These are phyloP conservation scores for Paecilomyces niveus DNA, from an alignment of 2,329 filamentous ascomycete species.

Conservation along the genomic window DNA sequence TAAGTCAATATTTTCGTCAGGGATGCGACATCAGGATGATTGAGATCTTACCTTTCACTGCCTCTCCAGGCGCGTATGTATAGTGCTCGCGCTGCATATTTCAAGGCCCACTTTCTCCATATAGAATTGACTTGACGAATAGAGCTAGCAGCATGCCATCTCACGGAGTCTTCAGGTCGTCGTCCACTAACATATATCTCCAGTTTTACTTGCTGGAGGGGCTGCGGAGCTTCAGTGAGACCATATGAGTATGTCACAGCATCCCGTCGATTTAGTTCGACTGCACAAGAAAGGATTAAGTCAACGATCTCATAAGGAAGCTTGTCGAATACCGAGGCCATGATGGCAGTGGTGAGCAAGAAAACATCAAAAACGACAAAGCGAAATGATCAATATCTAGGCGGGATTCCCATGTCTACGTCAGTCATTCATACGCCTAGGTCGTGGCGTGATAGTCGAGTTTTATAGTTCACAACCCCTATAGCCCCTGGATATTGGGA, in stretches of 20 bases:
- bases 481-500: background rate
- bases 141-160: conserved; percentile 44
- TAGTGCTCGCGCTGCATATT: conserved; percentile 44
- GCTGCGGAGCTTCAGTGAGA: conserved; percentile 42
- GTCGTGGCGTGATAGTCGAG: background rate
- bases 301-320: conserved; percentile 47
- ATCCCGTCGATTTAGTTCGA: conserved; percentile 41
- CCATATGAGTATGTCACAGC: conserved; percentile 47
- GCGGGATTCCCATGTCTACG: background rate
- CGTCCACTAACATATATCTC: conserved; percentile 47
- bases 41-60: conserved; percentile 34
- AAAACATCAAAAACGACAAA: background rate
- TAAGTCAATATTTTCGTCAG: background rate
- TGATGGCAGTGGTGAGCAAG: background rate
- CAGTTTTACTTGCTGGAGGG: conserved; percentile 36
- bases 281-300: conserved; percentile 44
- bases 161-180: conserved; percentile 43
- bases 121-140: conserved; percentile 43
- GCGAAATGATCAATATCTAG: background rate
- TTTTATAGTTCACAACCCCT: background rate
- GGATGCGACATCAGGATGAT: background rate
- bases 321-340: conserved; percentile 30
- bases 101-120: conserved; percentile 49
- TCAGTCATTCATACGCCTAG: background rate
- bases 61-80: conserved; percentile 49